Percentiles rank a stretch among this genome's conserved stretches.
phyloP scores from a whole-genome alignment of 495 filamentous ascomycete species.

The Xylaria acuta region DNA sequence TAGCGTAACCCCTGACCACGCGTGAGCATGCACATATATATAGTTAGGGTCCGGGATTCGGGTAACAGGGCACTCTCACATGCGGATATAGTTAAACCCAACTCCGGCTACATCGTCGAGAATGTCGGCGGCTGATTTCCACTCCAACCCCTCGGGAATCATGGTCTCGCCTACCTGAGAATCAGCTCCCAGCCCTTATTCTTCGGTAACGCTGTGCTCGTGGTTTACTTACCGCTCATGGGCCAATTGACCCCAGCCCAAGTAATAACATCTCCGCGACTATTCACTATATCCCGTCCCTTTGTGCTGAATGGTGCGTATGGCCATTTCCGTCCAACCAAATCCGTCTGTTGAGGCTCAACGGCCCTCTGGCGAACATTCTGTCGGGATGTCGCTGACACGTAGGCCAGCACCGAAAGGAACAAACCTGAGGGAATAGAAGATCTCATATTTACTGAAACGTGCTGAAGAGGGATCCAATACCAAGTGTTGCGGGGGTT shows the following conservation, averaged over 20 bases:
- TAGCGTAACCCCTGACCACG: slow-evolving; percentile 50
- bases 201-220: slow-evolving; percentile 18
- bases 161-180: slow-evolving; percentile 55
- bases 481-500: not conserved
- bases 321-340: slow-evolving; percentile 33
- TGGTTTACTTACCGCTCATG: slow-evolving; percentile 35
- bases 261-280: slow-evolving; percentile 51
- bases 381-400: slow-evolving; percentile 27
- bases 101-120: slow-evolving; percentile 53
- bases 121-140: slow-evolving; percentile 55
- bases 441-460: not conserved
- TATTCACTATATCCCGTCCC: slow-evolving; percentile 56
- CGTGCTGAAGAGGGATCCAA: not conserved
- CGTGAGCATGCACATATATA: not conserved
- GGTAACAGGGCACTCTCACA: slow-evolving; percentile 30
- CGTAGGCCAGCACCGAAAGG: slow-evolving; percentile 19
- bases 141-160: slow-evolving; percentile 65
- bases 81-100: slow-evolving; percentile 60
- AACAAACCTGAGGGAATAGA: not conserved
- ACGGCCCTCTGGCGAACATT: slow-evolving; percentile 8
- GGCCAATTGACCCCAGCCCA: slow-evolving; percentile 65
- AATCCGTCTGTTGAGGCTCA: not conserved
- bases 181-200: not conserved
- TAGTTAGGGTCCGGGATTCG: not conserved
- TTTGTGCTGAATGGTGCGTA: slow-evolving; percentile 43